These are phyloP conservation scores for Xylaria venustula DNA, from an alignment of 495 filamentous ascomycete species.

Conservation along the genomic window DNA sequence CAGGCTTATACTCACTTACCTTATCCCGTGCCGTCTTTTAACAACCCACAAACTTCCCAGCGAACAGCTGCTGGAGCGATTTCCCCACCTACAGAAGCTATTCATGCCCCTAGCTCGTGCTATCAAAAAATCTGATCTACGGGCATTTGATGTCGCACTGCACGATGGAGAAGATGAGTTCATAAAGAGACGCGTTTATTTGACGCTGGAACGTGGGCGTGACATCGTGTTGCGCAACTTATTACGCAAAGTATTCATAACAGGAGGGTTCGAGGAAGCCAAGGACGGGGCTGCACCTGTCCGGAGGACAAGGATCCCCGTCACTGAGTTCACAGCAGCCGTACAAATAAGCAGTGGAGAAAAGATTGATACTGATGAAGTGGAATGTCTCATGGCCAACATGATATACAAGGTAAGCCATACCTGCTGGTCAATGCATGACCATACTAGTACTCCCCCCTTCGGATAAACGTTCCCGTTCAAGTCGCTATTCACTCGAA, in stretches of 20 bases:
- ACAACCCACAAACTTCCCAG: conserved; percentile 83
- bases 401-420: conserved; percentile 89
- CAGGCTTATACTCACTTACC: conserved; percentile 90
- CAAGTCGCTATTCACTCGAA: no score
- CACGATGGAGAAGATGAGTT: conserved; percentile 79
- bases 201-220: conserved; percentile 86
- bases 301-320: conserved; percentile 72
- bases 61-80: conserved; percentile 63
- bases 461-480: neutral
- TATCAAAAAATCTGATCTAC: conserved; percentile 79
- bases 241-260: conserved; percentile 83
- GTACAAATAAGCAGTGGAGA: conserved; percentile 58
- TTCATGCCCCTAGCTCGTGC: conserved; percentile 74
- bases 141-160: conserved; percentile 81
- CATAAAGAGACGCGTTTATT: conserved; percentile 90
- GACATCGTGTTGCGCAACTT: conserved; percentile 90
- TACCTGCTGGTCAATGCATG: neutral
- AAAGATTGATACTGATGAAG: conserved; percentile 81
- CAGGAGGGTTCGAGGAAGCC: conserved; percentile 70
- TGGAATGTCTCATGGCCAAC: conserved; percentile 91
- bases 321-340: conserved; percentile 71
- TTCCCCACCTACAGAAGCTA: conserved; percentile 72
- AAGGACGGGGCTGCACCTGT: conserved; percentile 62
- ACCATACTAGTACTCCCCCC: neutral
- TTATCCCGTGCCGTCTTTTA: conserved; percentile 87